phyloP scores from a whole-genome alignment of 805 yeast species.

The Wickerhamiella kurtzmanii region DNA sequence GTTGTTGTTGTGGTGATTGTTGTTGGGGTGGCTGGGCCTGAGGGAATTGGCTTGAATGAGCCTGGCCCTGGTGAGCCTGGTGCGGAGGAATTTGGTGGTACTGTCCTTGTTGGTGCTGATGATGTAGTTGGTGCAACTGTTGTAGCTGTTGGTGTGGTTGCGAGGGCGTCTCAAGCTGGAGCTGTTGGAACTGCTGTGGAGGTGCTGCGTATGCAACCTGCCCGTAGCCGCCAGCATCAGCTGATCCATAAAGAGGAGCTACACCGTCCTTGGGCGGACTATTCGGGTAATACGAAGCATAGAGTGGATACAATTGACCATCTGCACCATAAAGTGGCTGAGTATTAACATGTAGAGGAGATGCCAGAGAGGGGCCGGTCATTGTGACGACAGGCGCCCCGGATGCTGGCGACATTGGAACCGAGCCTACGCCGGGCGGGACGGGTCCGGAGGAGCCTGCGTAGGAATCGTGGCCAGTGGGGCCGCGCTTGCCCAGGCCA shows the following conservation, averaged over 20 bases:
- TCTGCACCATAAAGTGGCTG: background rate
- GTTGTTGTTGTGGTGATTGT: background rate
- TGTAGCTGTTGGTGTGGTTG: slow-evolving; percentile 5
- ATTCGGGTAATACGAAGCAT: background rate
- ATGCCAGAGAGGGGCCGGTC: background rate
- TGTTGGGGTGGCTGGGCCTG: no score
- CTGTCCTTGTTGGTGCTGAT: slow-evolving; percentile 7
- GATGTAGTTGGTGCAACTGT: slow-evolving; percentile 11
- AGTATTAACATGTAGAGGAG: background rate
- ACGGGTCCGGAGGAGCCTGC: background rate
- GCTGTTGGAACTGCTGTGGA: slow-evolving; percentile 8
- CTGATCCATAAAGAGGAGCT: background rate
- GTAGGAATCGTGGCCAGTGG: background rate
- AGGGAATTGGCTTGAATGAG: background rate
- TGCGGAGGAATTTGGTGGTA: background rate
- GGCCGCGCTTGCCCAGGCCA: background rate
- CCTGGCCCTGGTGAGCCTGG: background rate
- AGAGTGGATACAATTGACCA: background rate
- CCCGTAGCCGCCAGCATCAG: background rate
- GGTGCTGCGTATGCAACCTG: slow-evolving; percentile 1
- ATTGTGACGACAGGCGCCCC: background rate
- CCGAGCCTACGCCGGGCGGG: background rate
- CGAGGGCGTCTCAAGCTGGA: slow-evolving; percentile 8
- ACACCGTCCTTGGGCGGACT: background rate
- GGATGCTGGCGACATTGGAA: background rate